Base-by-base conservation (phyloP, 108 stramenopile genomes). In the Schizochytrium sp. region DNA sequence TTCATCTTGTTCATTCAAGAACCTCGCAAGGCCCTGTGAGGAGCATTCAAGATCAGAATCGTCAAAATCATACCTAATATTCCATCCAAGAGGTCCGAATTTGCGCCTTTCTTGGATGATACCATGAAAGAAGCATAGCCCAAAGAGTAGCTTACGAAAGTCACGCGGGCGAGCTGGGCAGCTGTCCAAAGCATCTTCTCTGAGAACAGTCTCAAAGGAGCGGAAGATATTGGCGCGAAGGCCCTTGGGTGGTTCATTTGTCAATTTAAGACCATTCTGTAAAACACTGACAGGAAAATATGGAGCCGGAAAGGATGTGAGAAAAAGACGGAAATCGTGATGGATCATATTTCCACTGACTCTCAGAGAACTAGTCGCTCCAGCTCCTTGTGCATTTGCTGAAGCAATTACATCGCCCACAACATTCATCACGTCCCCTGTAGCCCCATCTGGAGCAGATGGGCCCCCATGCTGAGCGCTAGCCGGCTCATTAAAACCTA, bases 1-100 rank as follows among this genome's bases (percentile, higher is more conserved):
- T 90, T 91, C 46, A 90, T 91, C 92, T 61, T 92, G 90, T 72
- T 92, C 91, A 60, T 93, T 61, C 17, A 94, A 60, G 87, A 95
- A 94, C 0, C 91, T 87, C 41, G 90, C 59, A 60, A 94, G 69
- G 5, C 91, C 90, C 4, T 91, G 90, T 45, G 93, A 89, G 53
- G 89, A 88, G 12, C 94, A 93, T 56, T 93, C 93, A 41, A 95
- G 89, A 61, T 95, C 94, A 13, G 92, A 93, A 73, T 95, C 94
- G 72, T 93, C 94, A 88, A 95, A 95, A 12, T 93, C 94, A 72
- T 95, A 95, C 69, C 93, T 88, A 72, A 94, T 95, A 69, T 95
- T 95, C 94, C 94, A 95, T 15, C 94, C 94, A 57, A 95, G 61
- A 19, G 94, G 93, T 2, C 94, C 94, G 56, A 95, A 95, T 88